These are phyloP conservation scores for Lachancea kluyveri DNA, from an alignment of 805 yeast species.

Conservation along the genomic window DNA sequence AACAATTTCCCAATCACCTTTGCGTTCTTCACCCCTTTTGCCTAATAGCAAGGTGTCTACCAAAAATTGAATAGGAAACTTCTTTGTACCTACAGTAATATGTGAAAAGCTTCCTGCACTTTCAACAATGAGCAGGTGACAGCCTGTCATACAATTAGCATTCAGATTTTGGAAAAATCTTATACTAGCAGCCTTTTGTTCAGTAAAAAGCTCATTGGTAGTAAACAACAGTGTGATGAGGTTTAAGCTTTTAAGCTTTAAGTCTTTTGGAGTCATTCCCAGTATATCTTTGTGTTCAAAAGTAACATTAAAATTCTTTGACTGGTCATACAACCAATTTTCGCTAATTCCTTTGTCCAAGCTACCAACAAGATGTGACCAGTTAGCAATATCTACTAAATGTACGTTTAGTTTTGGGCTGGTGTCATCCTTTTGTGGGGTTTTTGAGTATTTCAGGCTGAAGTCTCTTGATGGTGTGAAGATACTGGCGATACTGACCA, in stretches of 20 bases:
- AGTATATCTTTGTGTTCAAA: conserved; percentile 36
- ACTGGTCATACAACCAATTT: conserved; percentile 48
- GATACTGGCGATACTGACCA: conserved; percentile 55
- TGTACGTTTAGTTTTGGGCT: conserved; percentile 35
- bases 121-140: conserved; percentile 64
- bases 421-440: conserved; percentile 2
- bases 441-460: conserved; percentile 13
- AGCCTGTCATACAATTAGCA: conserved; percentile 45
- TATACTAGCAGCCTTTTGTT: conserved; percentile 55
- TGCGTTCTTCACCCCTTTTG: conserved; percentile 35
- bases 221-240: conserved; percentile 75
- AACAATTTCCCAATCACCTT: conserved; percentile 61
- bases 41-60: conserved; percentile 68
- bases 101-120: conserved; percentile 89
- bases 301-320: conserved; percentile 27
- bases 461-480: conserved; percentile 35
- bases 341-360: conserved; percentile 38
- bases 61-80: conserved; percentile 76
- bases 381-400: conserved; percentile 73
- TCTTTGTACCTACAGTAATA: conserved; percentile 66
- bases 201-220: conserved; percentile 78
- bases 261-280: conserved; percentile 18
- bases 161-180: conserved; percentile 50
- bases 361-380: conserved; percentile 50
- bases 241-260: conserved; percentile 31